phyloP scores from a whole-genome alignment of 2,329 filamentous ascomycete species.

The Colletotrichum sidae region DNA sequence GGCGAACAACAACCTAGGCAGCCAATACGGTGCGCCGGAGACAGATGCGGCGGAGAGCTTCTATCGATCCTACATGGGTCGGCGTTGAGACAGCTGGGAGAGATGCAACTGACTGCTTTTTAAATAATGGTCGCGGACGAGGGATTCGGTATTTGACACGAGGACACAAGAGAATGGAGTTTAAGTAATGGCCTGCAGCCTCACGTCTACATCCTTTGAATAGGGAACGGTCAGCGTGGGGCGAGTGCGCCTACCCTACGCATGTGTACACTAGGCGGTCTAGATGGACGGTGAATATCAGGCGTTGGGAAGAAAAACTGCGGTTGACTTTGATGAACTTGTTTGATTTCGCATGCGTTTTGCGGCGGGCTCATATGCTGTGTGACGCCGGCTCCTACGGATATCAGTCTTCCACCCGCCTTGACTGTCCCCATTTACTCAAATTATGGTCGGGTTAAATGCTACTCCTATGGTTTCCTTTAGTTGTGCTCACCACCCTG shows the following conservation, averaged over 20 bases:
- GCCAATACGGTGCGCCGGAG: slow-evolving; percentile 69
- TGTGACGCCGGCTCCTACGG: slow-evolving; percentile 15
- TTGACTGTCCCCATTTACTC: slow-evolving; percentile 10
- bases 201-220: slow-evolving; percentile 11
- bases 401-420: slow-evolving; percentile 22
- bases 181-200: slow-evolving; percentile 8
- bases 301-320: slow-evolving; percentile 21
- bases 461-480: slow-evolving; percentile 30
- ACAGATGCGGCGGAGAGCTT: slow-evolving; percentile 87
- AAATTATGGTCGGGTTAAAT: slow-evolving; percentile 3
- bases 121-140: slow-evolving; percentile 40
- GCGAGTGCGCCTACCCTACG: slow-evolving; percentile 40
- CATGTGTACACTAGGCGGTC: slow-evolving; percentile 54
- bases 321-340: slow-evolving; percentile 30
- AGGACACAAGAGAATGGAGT: slow-evolving; percentile 4
- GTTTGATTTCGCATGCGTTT: slow-evolving; percentile 1
- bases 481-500: slow-evolving; percentile 77
- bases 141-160: slow-evolving; percentile 30
- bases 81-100: slow-evolving; percentile 61
- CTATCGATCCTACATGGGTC: slow-evolving; percentile 87
- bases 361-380: neutral
- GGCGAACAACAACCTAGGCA: slow-evolving; percentile 72
- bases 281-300: slow-evolving; percentile 40
- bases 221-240: slow-evolving; percentile 25
- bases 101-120: slow-evolving; percentile 40